Base-by-base conservation (phyloP, 2,329 filamentous ascomycete genomes). In the Annulohypoxylon truncatum region DNA sequence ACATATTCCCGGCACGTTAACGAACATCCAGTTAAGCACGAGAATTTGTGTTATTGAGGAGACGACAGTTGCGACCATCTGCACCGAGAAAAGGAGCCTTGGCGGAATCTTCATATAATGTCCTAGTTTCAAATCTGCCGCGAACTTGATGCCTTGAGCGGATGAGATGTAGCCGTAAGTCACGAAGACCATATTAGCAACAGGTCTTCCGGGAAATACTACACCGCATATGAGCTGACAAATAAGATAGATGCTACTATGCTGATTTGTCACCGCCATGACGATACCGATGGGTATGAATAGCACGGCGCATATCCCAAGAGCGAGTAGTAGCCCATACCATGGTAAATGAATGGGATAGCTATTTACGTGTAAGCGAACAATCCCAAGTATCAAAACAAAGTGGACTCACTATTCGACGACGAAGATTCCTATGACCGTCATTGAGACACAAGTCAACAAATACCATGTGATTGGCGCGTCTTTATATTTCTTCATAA, bases 141-240 rank as follows among this genome's bases (percentile, higher is more conserved):
- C 91, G 76, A 96, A 97, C 76, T 96, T 96, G 77, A 96, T 91
- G 26, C 93, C 93, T 80, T 97, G 93, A 0, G 92, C 92, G 0
- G 92, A 94, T 3, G 92, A 94, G 75, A 96, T 96, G 79, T 96
- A 96, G 67, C 92, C 93, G 76, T 96, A 97, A 0, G 92, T 96
- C 50, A 95, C 92, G 73, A 96, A 97, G 33, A 96, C 92, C 93
- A 96, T 96, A 78, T 96, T 96, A 53, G 93, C 93, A 9, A 96
- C 92, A 0, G 93, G 93, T 0, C 91, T 90, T 26, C 93, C 93
- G 0, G 93, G 93, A 76, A 96, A 96, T 13, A 93, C 84, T 53
- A 87, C 89, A 57, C 93, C 93, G 68, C 92, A 95, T 69, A 96
- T 90, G 61, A 96, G 85, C 78, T 96, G 93, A 77, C 92, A 95